Evolutionary conservation across 768 basidiomycete species (phyloP).

Genomic region (Boletus vinaceobasis): DNA sequence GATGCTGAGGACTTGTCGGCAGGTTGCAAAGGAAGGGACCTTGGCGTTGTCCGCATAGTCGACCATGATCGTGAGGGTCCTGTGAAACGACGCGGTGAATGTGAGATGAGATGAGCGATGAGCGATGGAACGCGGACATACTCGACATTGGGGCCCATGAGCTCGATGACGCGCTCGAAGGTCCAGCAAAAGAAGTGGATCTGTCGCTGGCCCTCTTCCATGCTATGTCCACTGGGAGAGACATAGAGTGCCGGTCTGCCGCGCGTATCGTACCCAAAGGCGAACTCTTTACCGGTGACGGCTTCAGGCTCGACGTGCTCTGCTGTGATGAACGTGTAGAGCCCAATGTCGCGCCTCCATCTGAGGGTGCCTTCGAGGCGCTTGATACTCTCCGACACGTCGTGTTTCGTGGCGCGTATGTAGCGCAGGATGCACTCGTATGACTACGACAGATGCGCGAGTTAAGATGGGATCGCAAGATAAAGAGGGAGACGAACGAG

Average conservation of each 20-base stretch:
- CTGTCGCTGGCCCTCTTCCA: slow-evolving; percentile 62
- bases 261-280: slow-evolving; percentile 69
- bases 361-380: slow-evolving; percentile 69
- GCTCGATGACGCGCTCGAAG: slow-evolving; percentile 71
- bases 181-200: slow-evolving; percentile 74
- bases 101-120: neutral
- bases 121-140: slow-evolving; percentile 31
- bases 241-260: slow-evolving; percentile 71
- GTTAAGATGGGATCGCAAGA: neutral
- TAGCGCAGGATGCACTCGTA: slow-evolving; percentile 76
- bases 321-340: slow-evolving; percentile 60
- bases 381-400: slow-evolving; percentile 50
- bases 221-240: slow-evolving; percentile 72
- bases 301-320: slow-evolving; percentile 73
- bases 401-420: slow-evolving; percentile 78
- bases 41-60: slow-evolving; percentile 76
- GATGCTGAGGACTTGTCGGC: slow-evolving; percentile 51
- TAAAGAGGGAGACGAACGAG: slow-evolving; percentile 41
- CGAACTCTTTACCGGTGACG: slow-evolving; percentile 76
- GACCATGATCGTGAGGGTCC: slow-evolving; percentile 68
- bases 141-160: slow-evolving; percentile 84
- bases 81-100: slow-evolving; percentile 22
- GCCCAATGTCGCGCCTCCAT: slow-evolving; percentile 78
- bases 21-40: slow-evolving; percentile 40
- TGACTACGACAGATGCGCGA: slow-evolving; percentile 31